phyloP scores from a whole-genome alignment of 31 red algal genomes.

The Odonthalia washingtoniensis region DNA sequence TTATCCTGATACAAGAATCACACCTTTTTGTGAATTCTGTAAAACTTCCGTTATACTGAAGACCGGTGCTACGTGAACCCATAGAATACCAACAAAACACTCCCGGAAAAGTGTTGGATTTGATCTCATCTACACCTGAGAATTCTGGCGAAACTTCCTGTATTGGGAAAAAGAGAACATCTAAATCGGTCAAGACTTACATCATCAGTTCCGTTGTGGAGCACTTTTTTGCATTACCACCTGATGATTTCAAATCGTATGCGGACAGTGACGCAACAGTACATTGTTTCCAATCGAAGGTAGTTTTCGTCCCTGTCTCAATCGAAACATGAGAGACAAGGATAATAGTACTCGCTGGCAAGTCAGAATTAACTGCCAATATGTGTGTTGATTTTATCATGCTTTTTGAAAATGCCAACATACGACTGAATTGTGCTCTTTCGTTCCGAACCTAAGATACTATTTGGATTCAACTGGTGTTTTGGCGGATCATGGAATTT shows the following conservation, averaged over 20 bases:
- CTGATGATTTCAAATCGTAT: background rate
- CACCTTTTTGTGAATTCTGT: too few species aligned
- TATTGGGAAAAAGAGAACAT: background rate
- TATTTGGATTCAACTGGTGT: background rate
- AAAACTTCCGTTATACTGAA: too few species aligned
- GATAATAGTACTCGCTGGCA: background rate
- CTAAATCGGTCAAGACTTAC: background rate
- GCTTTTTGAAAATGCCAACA: background rate
- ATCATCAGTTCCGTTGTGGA: background rate
- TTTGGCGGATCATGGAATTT: background rate
- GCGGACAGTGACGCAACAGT: slow-evolving; percentile 2
- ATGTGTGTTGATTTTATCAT: background rate
- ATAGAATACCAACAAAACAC: background rate
- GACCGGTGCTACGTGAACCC: too few species aligned
- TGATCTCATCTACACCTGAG: background rate
- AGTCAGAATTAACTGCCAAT: background rate
- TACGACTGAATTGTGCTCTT: background rate
- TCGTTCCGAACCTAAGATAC: background rate
- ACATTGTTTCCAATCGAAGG: background rate
- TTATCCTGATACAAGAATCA: background rate
- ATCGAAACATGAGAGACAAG: background rate
- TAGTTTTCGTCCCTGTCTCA: background rate
- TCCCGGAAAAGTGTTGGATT: background rate
- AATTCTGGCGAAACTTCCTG: background rate
- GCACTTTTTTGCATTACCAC: background rate